Conservation (phyloP, 768 basidiomycete species). For the Chlorophyllum brunneum region DNA sequence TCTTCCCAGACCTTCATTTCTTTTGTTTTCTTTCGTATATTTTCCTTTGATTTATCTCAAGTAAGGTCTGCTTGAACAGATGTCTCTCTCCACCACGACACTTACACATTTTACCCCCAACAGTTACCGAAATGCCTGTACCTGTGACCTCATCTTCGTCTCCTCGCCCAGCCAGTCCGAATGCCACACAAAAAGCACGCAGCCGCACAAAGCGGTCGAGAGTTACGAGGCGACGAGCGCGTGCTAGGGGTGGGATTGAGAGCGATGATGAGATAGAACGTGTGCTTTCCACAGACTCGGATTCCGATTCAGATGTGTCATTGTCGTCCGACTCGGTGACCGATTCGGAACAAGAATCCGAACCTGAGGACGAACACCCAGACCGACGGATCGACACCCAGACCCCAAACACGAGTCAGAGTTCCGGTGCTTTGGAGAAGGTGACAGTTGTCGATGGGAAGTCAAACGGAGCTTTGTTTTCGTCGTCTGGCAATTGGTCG, state of each 20-base stretch:
- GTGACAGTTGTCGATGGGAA: slow-evolving; percentile 26
- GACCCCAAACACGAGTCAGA: slow-evolving; percentile 68
- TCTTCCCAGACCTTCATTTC: slow-evolving; percentile 17
- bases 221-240: slow-evolving; percentile 57
- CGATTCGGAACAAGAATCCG: slow-evolving; percentile 65
- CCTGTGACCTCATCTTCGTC: slow-evolving; percentile 31
- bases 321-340: slow-evolving; percentile 58
- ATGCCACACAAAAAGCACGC: slow-evolving; percentile 29
- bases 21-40: slow-evolving; percentile 19
- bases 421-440: slow-evolving; percentile 40
- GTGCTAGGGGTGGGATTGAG: slow-evolving; percentile 52
- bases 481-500: slow-evolving; percentile 62
- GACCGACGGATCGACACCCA: slow-evolving; percentile 49
- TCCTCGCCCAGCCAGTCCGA: slow-evolving; percentile 27
- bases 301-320: slow-evolving; percentile 49
- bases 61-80: slow-evolving; percentile 26
- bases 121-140: slow-evolving; percentile 43
- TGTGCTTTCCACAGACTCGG: slow-evolving; percentile 64
- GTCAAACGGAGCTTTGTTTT: slow-evolving; percentile 46
- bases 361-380: slow-evolving; percentile 56
- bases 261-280: slow-evolving; percentile 80
- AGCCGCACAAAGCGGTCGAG: slow-evolving; percentile 37
- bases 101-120: slow-evolving; percentile 11
- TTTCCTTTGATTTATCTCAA: slow-evolving; percentile 21
- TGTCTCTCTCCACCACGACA: slow-evolving; percentile 9